Base-by-base conservation (phyloP, 139 green algal species). In the Micractinium sp. region DNA sequence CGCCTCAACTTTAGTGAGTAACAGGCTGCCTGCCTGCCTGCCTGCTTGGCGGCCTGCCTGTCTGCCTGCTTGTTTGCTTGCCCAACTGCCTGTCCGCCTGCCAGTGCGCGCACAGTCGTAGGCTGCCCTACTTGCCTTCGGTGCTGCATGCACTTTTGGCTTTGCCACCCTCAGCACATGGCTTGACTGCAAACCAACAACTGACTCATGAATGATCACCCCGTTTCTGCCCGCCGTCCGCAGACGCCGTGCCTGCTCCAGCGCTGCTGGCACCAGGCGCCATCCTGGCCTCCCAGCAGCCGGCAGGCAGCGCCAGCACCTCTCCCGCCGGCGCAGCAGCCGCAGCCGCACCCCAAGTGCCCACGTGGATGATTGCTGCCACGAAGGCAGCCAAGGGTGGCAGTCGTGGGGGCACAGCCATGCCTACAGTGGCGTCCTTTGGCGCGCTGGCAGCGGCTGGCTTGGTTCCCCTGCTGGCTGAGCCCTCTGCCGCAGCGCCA, bases 211-310 rank as follows among this genome's bases (percentile, higher is more conserved):
- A n/a, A n/a, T n/a, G n/a, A n/a, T 76, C 69, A 56, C 63, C 29
- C 29, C 36, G 16, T 16, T 36, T 14, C 69, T 36, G 7, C 73
- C 15, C 20, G 7, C 23, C 14, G 36, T 33, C 36, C 35, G 39
- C 73, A 22, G 27, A 14, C n/a, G 14, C n/a, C n/a, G 31, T 18
- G 41, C 77, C 41, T 61, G 77, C 31, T 16, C 31, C 71, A 3
- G 33, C 74, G 16, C 41, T 67, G 41, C 20, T 71, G 63, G 63
- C 22, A 27, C 78, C 78, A 23, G 78, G 78, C 29, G 41, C 78
- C 41, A 84, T 84, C 78, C 47, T 67, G 78, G 41, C 47, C 41
- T 84, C 47, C 14, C 78, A 84, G 78, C 76, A 76, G 69, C 74
- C 25, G 16, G 41, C 15, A 23, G 78, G 78, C 41, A 84, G 78